Percentiles rank a stretch among this genome's conserved stretches.
These are phyloP conservation scores for Colletotrichum caudatum DNA, from an alignment of 2,329 filamentous ascomycete genomes.

Conservation along the genomic window DNA sequence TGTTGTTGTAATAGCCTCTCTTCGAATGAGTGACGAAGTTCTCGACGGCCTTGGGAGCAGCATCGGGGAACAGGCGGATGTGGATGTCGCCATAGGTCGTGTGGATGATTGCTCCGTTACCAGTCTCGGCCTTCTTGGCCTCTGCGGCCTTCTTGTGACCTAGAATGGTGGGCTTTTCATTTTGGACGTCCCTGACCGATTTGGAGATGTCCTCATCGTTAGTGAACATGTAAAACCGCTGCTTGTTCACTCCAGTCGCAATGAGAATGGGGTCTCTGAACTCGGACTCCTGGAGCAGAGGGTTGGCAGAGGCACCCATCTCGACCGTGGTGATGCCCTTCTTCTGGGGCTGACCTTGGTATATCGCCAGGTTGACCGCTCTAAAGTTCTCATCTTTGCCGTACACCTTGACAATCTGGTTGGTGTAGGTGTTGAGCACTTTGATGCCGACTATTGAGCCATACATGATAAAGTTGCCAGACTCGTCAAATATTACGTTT, in stretches of 20 bases:
- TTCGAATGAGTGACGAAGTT: conserved; percentile 95
- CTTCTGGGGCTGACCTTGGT: conserved; percentile 95
- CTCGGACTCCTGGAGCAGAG: conserved; percentile 91
- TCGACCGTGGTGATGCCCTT: conserved; percentile 94
- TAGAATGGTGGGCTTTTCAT: conserved; percentile 85
- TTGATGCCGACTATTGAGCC: conserved; percentile 93
- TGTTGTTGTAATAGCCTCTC: conserved; percentile 95
- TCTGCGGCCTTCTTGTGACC: conserved; percentile 68
- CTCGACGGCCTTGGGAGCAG: conserved; percentile 93
- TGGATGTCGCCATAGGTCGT: conserved; percentile 95
- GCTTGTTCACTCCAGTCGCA: conserved; percentile 85
- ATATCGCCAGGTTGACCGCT: conserved; percentile 84
- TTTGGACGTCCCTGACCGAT: conserved; percentile 89
- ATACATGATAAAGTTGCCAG: conserved; percentile 93
- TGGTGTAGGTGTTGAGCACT: conserved; percentile 95
- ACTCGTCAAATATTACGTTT: conserved; percentile 96
- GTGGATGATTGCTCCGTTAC: conserved; percentile 86
- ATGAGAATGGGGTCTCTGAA: conserved; percentile 90
- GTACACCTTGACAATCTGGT: conserved; percentile 90
- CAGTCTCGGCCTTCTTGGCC: conserved; percentile 76
- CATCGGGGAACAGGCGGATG: conserved; percentile 90
- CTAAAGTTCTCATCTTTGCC: conserved; percentile 91
- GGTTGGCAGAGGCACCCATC: conserved; percentile 96
- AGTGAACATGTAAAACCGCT: conserved; percentile 98
- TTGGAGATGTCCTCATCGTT: conserved; percentile 88